phyloP scores from a whole-genome alignment of 345 rosid genomes.

The Diplotaxis tenuifolia region DNA sequence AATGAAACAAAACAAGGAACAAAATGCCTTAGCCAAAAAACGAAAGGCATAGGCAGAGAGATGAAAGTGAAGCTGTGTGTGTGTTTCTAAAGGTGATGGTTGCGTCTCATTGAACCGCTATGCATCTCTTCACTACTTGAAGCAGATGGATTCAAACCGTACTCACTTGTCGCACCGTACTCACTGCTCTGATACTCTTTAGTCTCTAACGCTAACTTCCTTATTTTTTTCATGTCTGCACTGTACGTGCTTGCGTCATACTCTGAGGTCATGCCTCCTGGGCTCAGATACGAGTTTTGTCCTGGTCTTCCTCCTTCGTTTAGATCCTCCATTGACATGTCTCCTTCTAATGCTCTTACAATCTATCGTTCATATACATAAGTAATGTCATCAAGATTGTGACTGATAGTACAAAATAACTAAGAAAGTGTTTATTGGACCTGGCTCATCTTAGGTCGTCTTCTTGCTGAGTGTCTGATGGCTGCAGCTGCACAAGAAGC shows the following conservation, averaged over 20 bases:
- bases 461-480: conserved; percentile 65
- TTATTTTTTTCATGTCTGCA: conserved; percentile 51
- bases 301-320: conserved; percentile 47
- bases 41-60: not conserved
- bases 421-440: conserved; percentile 29
- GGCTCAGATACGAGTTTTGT: conserved; percentile 34
- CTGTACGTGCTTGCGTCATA: conserved; percentile 41
- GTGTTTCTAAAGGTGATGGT: conserved; percentile 14
- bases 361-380: conserved; percentile 39
- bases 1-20: not conserved
- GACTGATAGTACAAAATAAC: not conserved
- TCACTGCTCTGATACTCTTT: conserved; percentile 54
- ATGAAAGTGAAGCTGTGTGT: not conserved
- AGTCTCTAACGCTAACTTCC: conserved; percentile 44
- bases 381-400: conserved; percentile 5
- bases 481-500: conserved; percentile 77
- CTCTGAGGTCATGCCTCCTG: conserved; percentile 38
- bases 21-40: not conserved
- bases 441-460: conserved; percentile 89
- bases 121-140: conserved; percentile 57
- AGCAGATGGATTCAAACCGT: conserved; percentile 65
- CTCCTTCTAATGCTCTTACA: conserved; percentile 73
- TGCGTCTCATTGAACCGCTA: conserved; percentile 15
- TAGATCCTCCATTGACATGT: conserved; percentile 58
- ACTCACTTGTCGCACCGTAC: conserved; percentile 28